A percentile compares a stretch with the other conserved stretches of the same genome.
Evolutionary conservation across 495 filamentous ascomycete genomes (phyloP).

Genomic region (Sabuloglossum arenarium): DNA sequence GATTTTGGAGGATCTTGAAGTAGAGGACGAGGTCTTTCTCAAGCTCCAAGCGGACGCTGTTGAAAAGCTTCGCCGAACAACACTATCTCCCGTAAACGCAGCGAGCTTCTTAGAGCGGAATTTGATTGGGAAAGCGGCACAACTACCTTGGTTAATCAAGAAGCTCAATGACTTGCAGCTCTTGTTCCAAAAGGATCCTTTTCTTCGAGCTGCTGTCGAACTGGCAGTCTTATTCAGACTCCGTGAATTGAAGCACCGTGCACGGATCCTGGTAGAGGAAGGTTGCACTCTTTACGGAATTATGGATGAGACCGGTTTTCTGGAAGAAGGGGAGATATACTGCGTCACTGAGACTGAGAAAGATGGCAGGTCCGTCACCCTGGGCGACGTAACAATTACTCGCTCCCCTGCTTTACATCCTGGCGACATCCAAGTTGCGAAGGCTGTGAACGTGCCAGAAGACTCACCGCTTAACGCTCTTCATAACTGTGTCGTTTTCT

Average conservation of each 20-base stretch:
- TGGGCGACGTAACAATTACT: constrained; percentile 34
- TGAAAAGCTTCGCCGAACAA: constrained; percentile 31
- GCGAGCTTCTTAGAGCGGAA: constrained; percentile 37
- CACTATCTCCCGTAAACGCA: constrained; percentile 30
- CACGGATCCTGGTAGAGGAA: constrained; percentile 45
- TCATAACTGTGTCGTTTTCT: constrained; percentile 61
- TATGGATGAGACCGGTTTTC: constrained; percentile 57
- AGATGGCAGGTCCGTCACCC: constrained; percentile 7
- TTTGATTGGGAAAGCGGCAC: constrained; percentile 29
- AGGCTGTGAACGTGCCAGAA: constrained; percentile 29
- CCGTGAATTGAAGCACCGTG: constrained; percentile 51
- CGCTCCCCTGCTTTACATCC: constrained; percentile 58
- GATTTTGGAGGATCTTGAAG: constrained; percentile 54
- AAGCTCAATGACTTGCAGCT: constrained; percentile 28
- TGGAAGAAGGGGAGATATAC: constrained; percentile 48
- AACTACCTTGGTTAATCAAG: constrained; percentile 36
- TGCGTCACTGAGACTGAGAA: constrained; percentile 24
- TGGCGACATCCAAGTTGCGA: constrained; percentile 51
- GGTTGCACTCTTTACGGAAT: constrained; percentile 57
- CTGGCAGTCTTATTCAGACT: constrained; percentile 40
- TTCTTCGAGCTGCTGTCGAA: constrained; percentile 43
- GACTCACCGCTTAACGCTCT: constrained; percentile 37
- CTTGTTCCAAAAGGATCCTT: constrained; percentile 39
- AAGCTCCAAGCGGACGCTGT: constrained; percentile 36
- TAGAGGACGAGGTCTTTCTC: constrained; percentile 33